Evolutionary conservation across 2,329 filamentous ascomycete species (phyloP).

Genomic region (Remersonia thermophila): DNA sequence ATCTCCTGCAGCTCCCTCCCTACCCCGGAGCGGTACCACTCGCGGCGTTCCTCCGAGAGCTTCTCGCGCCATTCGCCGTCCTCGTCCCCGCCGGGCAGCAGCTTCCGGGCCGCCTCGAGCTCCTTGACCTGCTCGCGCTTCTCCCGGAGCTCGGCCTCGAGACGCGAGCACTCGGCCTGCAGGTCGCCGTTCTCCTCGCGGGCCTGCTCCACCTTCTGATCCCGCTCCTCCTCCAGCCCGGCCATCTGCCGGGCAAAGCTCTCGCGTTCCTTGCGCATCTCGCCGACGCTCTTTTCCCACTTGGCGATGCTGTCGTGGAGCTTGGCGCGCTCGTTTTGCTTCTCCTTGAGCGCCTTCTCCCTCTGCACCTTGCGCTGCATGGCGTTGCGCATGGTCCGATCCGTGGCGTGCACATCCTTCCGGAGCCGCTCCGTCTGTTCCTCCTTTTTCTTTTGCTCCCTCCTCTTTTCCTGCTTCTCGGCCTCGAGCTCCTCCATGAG

Average conservation of each 20-base stretch:
- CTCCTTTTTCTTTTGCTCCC: constrained; percentile 76
- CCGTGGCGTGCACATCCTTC: constrained; percentile 65
- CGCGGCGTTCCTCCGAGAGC: constrained; percentile 38
- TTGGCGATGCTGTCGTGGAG: constrained; percentile 57
- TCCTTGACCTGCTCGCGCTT: constrained; percentile 60
- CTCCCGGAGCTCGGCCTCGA: constrained; percentile 63
- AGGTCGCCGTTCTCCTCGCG: constrained; percentile 44
- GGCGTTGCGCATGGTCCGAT: constrained; percentile 68
- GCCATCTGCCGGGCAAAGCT: constrained; percentile 42
- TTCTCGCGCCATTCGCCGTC: constrained; percentile 44
- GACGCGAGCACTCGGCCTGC: constrained; percentile 49
- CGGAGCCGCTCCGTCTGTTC: constrained; percentile 77
- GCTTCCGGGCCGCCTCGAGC: constrained; percentile 58
- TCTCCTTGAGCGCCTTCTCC: constrained; percentile 58
- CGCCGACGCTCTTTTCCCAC: constrained; percentile 51
- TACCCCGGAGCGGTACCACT: constrained; percentile 41
- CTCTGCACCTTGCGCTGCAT: constrained; percentile 69
- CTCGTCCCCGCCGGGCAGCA: constrained; percentile 47
- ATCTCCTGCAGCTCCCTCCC: constrained; percentile 40
- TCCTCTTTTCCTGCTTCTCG: constrained; percentile 68
- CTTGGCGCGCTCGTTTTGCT: constrained; percentile 55
- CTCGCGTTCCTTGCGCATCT: constrained; percentile 44
- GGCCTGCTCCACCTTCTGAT: constrained; percentile 39
- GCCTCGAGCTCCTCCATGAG: constrained; percentile 55
- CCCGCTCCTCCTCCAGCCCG: constrained; percentile 37